Conservation (phyloP, 306 rosid genomes). For the Casuarina cunninghamiana region DNA sequence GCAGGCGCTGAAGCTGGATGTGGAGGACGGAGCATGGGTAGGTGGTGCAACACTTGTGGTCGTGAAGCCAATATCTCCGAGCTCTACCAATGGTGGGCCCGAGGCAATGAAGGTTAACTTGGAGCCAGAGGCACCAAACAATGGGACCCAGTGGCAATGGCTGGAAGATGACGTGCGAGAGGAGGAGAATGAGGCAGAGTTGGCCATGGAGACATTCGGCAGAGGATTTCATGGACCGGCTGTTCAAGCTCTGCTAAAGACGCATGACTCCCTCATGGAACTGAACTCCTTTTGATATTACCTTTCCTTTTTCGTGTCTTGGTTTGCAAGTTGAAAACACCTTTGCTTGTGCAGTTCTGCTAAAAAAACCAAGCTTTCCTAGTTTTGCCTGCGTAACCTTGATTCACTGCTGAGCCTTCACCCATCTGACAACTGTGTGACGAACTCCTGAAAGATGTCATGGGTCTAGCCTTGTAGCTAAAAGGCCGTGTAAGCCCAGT, state of each 20-base stretch:
- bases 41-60: slow-evolving; percentile 53
- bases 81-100: background rate
- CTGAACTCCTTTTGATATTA: slow-evolving; percentile 43
- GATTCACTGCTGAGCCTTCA: too few relatives aligned
- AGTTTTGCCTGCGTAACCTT: too few relatives aligned
- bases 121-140: too few relatives aligned
- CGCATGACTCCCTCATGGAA: slow-evolving; percentile 33
- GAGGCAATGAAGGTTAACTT: background rate
- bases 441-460: too few relatives aligned
- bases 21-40: slow-evolving; percentile 32
- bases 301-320: too few relatives aligned
- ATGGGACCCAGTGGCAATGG: too few relatives aligned
- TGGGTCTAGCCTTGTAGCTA: too few relatives aligned
- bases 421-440: too few relatives aligned
- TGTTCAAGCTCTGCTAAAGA: slow-evolving; percentile 37
- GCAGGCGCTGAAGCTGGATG: slow-evolving; percentile 32
- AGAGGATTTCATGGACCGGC: slow-evolving; percentile 38
- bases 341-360: too few relatives aligned
- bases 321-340: too few relatives aligned
- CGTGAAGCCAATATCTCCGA: slow-evolving; percentile 34
- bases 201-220: slow-evolving; percentile 34
- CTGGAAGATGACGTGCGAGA: slow-evolving; percentile 13
- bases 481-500: too few relatives aligned
- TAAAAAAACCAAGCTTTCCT: too few relatives aligned
- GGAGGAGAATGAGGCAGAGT: slow-evolving; percentile 23